Base-by-base conservation (phyloP, 2,329 filamentous ascomycete species). In the Geosmithia flava region DNA sequence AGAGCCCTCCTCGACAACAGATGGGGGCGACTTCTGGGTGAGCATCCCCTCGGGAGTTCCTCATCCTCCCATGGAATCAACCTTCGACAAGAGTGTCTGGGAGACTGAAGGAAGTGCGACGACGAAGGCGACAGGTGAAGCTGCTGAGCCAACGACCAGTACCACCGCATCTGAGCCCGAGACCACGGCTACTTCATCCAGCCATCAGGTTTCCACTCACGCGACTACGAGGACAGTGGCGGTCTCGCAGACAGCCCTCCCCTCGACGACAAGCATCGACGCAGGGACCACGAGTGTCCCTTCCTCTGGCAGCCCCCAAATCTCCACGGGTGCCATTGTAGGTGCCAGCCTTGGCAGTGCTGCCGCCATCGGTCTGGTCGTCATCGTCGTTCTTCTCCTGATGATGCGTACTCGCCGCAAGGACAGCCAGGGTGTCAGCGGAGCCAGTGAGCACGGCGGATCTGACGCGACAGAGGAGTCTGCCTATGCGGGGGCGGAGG, bases 311-410 rank as follows among this genome's bases (percentile, higher is more conserved):
- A 44, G 3, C 8, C 3, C 7, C 20, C 42, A 8, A 44, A 50
- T 64, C 2, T 53, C 62, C 1, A 55, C 58, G 0, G 65, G 61
- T 2, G 54, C 59, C 29, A 61, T 67, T 40, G 58, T 62, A 4
- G 67, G 66, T 10, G 58, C 59, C 17, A 57, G 57, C 7, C 53
- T 63, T 4, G 62, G 59, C 5, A 59, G 58, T n/a, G 49, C 56
- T 3, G 46, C 60, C 5, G 59, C 58, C 15, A 49, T 56, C 3
- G 46, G 59, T 19, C 52, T 58, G 19, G 46, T 63, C 6, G 51
- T 56, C 13, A 23, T 64, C 17, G 50, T 54, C 6, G 42, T 61
- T 33, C 27, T 61, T 1, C 33, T 53, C 1, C 27, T 58, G 20
- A 39, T 56, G n/a, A 42, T 56, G 16, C 45, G 42, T 15, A 55